Percentiles rank a stretch among this genome's conserved stretches.
phyloP scores from a whole-genome alignment of 352 stramenopile genomes.

The Globisporangium takayamanum region DNA sequence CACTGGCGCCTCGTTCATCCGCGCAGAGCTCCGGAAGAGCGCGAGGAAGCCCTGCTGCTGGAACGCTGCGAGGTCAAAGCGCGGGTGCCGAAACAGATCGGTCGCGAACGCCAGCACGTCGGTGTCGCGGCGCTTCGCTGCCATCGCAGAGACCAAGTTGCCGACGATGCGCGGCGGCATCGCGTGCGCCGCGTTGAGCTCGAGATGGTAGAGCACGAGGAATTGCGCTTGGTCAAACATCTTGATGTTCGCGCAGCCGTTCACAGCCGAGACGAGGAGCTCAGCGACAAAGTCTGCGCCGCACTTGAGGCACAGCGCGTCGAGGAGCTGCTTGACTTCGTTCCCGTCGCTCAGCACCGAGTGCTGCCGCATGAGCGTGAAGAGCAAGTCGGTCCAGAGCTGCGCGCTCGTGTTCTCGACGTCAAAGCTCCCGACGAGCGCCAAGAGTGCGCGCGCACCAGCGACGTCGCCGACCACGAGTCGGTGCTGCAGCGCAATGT shows the following conservation, averaged over 20 bases:
- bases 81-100: slow-evolving; percentile 28
- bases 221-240: slow-evolving; percentile 44
- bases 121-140: slow-evolving; percentile 17
- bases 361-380: slow-evolving; percentile 55
- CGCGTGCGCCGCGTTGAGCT: slow-evolving; percentile 8
- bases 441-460: slow-evolving; percentile 42
- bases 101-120: slow-evolving; percentile 29
- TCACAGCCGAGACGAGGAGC: slow-evolving; percentile 44
- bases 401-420: slow-evolving; percentile 42
- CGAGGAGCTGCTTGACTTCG: slow-evolving; percentile 30
- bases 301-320: slow-evolving; percentile 25
- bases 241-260: slow-evolving; percentile 59
- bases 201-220: slow-evolving; percentile 47
- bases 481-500: slow-evolving; percentile 47
- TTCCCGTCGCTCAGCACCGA: slow-evolving; percentile 20
- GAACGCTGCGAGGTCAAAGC: slow-evolving; percentile 29
- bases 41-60: slow-evolving; percentile 62
- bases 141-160: slow-evolving; percentile 46
- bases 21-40: slow-evolving; percentile 37
- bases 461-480: slow-evolving; percentile 35
- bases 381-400: slow-evolving; percentile 70
- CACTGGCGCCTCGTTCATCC: slow-evolving; percentile 3
- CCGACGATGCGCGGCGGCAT: slow-evolving; percentile 45
- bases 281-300: slow-evolving; percentile 36
- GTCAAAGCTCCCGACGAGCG: slow-evolving; percentile 35